Conservation (phyloP, 805 yeast genomes). For the Wickerhamomyces bovis region DNA sequence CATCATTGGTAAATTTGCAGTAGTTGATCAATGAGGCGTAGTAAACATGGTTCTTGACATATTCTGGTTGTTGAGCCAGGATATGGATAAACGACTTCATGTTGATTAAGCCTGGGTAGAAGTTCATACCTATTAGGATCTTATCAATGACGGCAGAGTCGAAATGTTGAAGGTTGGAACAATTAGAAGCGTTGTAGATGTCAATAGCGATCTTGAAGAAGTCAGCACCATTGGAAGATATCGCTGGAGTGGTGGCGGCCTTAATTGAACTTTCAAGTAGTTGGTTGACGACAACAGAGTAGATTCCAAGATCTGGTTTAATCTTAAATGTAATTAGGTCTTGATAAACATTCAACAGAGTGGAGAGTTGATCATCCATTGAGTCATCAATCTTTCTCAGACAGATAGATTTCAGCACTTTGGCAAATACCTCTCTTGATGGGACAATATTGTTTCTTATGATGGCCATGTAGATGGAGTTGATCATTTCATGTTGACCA, state of each 20-base stretch:
- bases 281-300: conserved; percentile 43
- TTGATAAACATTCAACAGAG: conserved; percentile 59
- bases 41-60: conserved; percentile 27
- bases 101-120: conserved; percentile 32
- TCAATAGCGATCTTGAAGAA: conserved; percentile 46
- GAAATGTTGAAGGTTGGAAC: conserved; percentile 38
- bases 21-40: conserved; percentile 35
- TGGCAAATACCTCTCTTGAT: conserved; percentile 44
- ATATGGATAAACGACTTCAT: conserved; percentile 27
- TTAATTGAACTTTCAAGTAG: conserved; percentile 44
- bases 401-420: conserved; percentile 49
- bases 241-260: conserved; percentile 32
- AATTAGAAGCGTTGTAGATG: conserved; percentile 35
- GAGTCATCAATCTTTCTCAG: conserved; percentile 45
- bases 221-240: conserved; percentile 35
- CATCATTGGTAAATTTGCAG: conserved; percentile 33
- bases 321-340: conserved; percentile 49
- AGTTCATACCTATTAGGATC: conserved; percentile 38
- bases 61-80: conserved; percentile 22
- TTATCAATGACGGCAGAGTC: conserved; percentile 39
- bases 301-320: conserved; percentile 54
- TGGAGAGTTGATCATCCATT: conserved; percentile 55
- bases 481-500: conserved; percentile 29
- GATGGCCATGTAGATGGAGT: conserved; percentile 34
- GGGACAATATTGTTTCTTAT: conserved; percentile 42